Conservation (phyloP, 352 stramenopile genomes). For the Pythium sukuiense region DNA sequence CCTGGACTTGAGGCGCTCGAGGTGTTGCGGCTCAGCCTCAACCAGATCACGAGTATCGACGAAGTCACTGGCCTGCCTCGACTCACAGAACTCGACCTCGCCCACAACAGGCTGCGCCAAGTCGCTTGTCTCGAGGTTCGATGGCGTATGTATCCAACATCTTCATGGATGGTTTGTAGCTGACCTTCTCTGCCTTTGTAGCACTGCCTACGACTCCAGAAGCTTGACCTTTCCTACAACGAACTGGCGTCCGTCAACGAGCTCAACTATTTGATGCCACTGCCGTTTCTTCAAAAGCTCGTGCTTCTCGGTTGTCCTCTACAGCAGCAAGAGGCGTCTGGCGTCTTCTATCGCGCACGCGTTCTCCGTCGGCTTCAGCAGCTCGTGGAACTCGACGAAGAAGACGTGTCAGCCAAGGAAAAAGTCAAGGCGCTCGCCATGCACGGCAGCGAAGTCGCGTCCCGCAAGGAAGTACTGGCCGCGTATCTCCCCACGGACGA, state of each 20-base stretch:
- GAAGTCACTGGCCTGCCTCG: constrained; percentile 46
- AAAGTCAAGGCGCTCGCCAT: constrained; percentile 78
- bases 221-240: constrained; percentile 56
- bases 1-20: constrained; percentile 46
- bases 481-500: constrained; percentile 51
- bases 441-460: constrained; percentile 64
- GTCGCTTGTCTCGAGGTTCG: constrained; percentile 46
- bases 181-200: constrained; percentile 20
- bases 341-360: constrained; percentile 57
- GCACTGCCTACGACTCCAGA: constrained; percentile 54
- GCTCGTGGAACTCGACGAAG: constrained; percentile 48
- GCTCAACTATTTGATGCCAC: constrained; percentile 47
- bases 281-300: constrained; percentile 48
- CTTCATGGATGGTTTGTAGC: no score
- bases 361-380: constrained; percentile 63
- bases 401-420: constrained; percentile 61
- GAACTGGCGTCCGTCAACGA: constrained; percentile 56
- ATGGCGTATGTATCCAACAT: no score
- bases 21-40: constrained; percentile 51
- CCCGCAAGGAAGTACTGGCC: constrained; percentile 55
- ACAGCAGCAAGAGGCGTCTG: constrained; percentile 33
- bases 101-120: constrained; percentile 51
- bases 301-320: constrained; percentile 49
- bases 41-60: constrained; percentile 51
- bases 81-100: constrained; percentile 50